Evolutionary conservation across 495 filamentous ascomycete genomes (phyloP), one percentile per base, ranked within the genome.

Genomic region (Chlorociboria aeruginascens): DNA sequence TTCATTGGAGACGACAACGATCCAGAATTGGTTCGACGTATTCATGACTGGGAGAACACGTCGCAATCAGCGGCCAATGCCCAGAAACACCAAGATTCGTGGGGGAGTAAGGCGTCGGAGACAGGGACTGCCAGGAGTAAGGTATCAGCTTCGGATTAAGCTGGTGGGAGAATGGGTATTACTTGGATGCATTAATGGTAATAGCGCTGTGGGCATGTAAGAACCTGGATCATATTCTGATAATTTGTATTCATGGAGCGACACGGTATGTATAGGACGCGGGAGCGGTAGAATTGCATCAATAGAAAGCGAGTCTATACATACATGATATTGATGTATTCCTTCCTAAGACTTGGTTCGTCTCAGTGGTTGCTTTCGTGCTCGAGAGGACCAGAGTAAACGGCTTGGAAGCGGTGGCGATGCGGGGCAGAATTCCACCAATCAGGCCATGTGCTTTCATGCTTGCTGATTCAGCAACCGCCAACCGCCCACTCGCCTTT

Each of bases 1-100:
- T 82, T 86, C 57, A 72, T 87, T 16, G 83, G 76, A 1, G 78
- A 83, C 47, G 81, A 88, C 10, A 52, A 54, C 13, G 58, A 61
- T 37, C 51, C 54, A 2, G 58, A 55, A 17, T 30, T 61, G 6
- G 16, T 53, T 8, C 49, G 47, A 14, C 43, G 51, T 0, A 53
- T 56, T 13, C 50, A 56, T 11, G 50, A 54, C 14, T 56, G 54
- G 46, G 50, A 57, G 10, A 35, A 16, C 6, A 51, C 54, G 51
- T 43, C 48, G 8, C 55, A 51, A 30, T 45, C 39, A 12, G 45
- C 40, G 11, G 32, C 39, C n/a, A 29, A 41, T 25, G 11, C 14
- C 35, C 16, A 14, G 9, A 25, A 42, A 14, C 11, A 35, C 13
- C 16, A 33, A 17, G 36, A 45, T 31, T 31, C 32, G 33, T 51